A percentile compares a stretch with the other conserved stretches of the same genome.
Evolutionary conservation across 1,139 yeast species (phyloP).

Genomic region (Lodderomyces jiufengensis): DNA sequence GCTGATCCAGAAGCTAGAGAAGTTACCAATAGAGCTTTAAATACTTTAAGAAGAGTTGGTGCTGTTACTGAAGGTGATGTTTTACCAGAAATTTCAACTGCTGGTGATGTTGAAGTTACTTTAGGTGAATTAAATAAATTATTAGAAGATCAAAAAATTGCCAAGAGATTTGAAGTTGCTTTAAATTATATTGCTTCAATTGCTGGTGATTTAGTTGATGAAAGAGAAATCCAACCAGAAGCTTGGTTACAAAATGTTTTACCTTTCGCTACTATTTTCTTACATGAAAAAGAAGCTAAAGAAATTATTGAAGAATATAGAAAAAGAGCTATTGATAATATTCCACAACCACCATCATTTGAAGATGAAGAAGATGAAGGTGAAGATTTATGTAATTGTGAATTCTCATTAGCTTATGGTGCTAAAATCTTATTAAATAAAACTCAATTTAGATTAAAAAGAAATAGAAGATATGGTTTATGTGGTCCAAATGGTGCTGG

Average conservation of each 20-base stretch:
- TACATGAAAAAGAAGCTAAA: constrained; percentile 91
- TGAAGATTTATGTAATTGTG: constrained; percentile 99
- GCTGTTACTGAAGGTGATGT: constrained; percentile 84
- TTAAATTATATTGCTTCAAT: constrained; percentile 85
- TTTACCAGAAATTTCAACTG: constrained; percentile 95
- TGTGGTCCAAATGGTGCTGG: constrained; percentile 99
- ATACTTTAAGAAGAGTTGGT: constrained; percentile 98
- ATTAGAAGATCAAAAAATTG: constrained; percentile 66
- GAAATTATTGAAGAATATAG: constrained; percentile 92
- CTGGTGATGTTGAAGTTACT: constrained; percentile 93
- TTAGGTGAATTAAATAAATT: constrained; percentile 75
- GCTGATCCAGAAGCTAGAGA: constrained; percentile 99
- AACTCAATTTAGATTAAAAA: constrained; percentile 98
- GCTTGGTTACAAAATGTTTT: constrained; percentile 87
- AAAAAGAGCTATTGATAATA: constrained; percentile 95
- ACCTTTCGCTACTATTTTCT: constrained; percentile 93
- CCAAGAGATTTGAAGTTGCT: constrained; percentile 74
- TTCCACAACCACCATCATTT: constrained; percentile 91
- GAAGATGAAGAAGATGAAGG: constrained; percentile 99
- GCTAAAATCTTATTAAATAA: constrained; percentile 99
- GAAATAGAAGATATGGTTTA: constrained; percentile 99
- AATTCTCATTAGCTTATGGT: constrained; percentile 99
- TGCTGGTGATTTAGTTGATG: constrained; percentile 98
- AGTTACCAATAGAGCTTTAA: constrained; percentile 94
- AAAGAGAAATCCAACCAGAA: constrained; percentile 89